These are phyloP conservation scores for Acer campestre DNA, from an alignment of 345 rosid genomes.

Conservation along the genomic window DNA sequence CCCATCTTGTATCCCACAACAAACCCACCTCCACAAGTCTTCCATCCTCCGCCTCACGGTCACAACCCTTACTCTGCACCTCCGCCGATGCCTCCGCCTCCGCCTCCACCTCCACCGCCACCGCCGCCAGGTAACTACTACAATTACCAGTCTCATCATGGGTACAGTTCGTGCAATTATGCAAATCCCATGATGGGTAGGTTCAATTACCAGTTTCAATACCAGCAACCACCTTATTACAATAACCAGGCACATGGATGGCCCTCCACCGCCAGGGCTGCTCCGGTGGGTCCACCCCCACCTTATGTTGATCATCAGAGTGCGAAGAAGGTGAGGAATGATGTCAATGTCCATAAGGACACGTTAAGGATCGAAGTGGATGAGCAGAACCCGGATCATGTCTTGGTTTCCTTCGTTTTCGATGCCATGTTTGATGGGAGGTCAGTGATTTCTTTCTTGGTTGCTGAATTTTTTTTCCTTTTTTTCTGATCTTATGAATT, in stretches of 20 bases:
- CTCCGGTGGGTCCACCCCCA: conserved; percentile 44
- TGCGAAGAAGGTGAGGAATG: conserved; percentile 89
- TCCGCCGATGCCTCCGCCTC: conserved; percentile 36
- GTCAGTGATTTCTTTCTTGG: conserved; percentile 32
- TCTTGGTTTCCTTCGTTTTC: conserved; percentile 83
- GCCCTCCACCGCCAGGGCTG: conserved; percentile 36
- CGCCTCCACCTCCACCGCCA: conserved; percentile 29
- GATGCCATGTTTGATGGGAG: conserved; percentile 91
- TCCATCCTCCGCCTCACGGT: conserved; percentile 29
- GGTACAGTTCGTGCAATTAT: conserved; percentile 34
- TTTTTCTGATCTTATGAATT: not conserved
- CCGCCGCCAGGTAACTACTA: conserved; percentile 42
- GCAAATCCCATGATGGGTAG: conserved; percentile 46
- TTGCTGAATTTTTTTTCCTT: not conserved
- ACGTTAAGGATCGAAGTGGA: conserved; percentile 69
- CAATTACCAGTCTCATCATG: conserved; percentile 34
- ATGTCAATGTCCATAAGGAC: conserved; percentile 86
- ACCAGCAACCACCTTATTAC: conserved; percentile 41
- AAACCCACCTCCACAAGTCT: conserved; percentile 35
- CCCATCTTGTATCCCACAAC: conserved; percentile 23
- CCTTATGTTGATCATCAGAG: conserved; percentile 81
- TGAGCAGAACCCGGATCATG: conserved; percentile 63
- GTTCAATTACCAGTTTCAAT: conserved; percentile 45
- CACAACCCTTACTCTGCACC: conserved; percentile 37
- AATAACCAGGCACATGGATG: conserved; percentile 53